A percentile compares a stretch with the other conserved stretches of the same genome.
These are phyloP conservation scores for Rhodotorula babjevae DNA, from an alignment of 768 basidiomycete genomes.

Conservation along the genomic window DNA sequence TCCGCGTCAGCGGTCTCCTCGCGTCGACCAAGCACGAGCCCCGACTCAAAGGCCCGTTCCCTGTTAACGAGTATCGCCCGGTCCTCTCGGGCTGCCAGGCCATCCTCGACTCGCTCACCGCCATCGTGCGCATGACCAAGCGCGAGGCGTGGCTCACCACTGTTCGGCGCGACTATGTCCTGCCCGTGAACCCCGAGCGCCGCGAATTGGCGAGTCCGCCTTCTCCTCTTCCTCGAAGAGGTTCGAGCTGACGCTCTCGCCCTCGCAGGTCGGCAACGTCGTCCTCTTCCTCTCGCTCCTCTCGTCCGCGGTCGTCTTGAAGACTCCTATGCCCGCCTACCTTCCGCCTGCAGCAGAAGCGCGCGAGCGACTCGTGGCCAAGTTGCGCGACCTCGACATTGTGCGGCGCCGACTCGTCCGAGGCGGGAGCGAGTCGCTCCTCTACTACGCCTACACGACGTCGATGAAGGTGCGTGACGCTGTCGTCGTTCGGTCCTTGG, in stretches of 20 bases:
- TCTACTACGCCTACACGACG: conserved; percentile 90
- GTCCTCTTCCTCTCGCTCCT: conserved; percentile 81
- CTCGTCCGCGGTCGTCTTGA: conserved; percentile 71
- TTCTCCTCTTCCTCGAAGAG: not conserved
- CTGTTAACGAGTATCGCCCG: conserved; percentile 69
- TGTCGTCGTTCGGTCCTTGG: conserved; percentile 43
- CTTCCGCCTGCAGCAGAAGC: conserved; percentile 87
- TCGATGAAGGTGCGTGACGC: conserved; percentile 56
- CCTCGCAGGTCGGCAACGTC: conserved; percentile 70
- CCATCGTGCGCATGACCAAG: conserved; percentile 95
- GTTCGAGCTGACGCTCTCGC: not conserved
- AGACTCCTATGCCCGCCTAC: conserved; percentile 91
- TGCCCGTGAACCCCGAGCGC: conserved; percentile 81
- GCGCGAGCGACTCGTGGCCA: conserved; percentile 72
- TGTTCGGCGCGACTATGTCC: conserved; percentile 78
- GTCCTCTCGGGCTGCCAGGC: conserved; percentile 53
- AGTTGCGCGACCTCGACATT: conserved; percentile 76
- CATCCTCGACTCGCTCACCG: conserved; percentile 82
- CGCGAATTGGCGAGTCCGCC: conserved; percentile 61
- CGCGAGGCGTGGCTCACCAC: conserved; percentile 72
- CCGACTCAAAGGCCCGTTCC: conserved; percentile 91
- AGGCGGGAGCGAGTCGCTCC: conserved; percentile 68
- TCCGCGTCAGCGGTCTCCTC: conserved; percentile 68
- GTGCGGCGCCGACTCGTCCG: conserved; percentile 77
- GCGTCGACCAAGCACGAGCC: conserved; percentile 88